Percentiles rank a stretch among this genome's conserved stretches.
Evolutionary conservation across 176 grass and related monocot genomes (phyloP).

Genomic region (Ensete glaucum): DNA sequence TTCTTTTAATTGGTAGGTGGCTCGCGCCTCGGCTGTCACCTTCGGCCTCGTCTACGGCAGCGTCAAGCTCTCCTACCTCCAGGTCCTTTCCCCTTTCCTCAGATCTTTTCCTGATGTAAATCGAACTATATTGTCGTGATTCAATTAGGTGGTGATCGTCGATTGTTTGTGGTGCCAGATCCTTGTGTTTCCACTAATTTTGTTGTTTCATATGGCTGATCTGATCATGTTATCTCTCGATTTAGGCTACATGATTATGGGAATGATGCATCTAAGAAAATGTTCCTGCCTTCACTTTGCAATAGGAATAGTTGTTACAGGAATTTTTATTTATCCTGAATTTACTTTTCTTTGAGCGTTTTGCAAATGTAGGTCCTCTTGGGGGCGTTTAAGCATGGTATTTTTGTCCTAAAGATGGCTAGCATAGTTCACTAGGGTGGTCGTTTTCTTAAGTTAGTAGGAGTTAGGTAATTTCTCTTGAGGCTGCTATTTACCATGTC

Average conservation of each 20-base stretch:
- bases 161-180: background rate
- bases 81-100: background rate
- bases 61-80: background rate
- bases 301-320: background rate
- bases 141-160: background rate
- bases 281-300: background rate
- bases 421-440: too few species aligned
- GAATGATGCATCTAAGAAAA: background rate
- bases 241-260: background rate
- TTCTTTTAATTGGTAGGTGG: background rate
- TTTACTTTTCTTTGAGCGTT: too few species aligned
- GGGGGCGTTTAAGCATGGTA: too few species aligned
- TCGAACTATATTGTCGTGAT: background rate
- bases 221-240: background rate
- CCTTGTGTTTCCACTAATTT: background rate
- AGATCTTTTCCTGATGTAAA: background rate
- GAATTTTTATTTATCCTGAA: background rate
- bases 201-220: background rate
- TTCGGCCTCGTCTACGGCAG: background rate
- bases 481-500: too few species aligned
- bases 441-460: too few species aligned
- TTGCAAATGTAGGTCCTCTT: too few species aligned
- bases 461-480: too few species aligned
- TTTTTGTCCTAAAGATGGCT: too few species aligned
- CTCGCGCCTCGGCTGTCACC: constrained; percentile 1